A percentile compares a stretch with the other conserved stretches of the same genome.
Evolutionary conservation across 148 eudicot species (phyloP).

Genomic region (Nyssa sinensis): DNA sequence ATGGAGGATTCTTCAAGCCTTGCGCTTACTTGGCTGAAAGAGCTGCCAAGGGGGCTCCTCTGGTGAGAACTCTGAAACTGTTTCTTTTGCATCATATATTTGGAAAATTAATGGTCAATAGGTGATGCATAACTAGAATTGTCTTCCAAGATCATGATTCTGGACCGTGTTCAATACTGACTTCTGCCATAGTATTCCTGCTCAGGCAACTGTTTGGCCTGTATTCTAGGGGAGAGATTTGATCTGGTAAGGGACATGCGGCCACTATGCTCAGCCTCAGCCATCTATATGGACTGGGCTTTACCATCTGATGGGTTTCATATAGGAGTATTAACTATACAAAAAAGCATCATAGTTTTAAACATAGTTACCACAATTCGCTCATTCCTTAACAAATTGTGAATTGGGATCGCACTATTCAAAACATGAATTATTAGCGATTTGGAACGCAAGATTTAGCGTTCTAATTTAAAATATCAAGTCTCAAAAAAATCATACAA

Average conservation of each 20-base stretch:
- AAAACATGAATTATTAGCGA: too few species aligned
- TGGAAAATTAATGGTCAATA: not conserved
- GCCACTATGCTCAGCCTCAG: too few species aligned
- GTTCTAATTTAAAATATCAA: too few species aligned
- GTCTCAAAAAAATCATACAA: too few species aligned
- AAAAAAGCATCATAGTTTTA: not conserved
- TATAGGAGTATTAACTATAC: not conserved
- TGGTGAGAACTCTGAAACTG: conserved; percentile 49
- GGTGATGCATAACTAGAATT: not conserved
- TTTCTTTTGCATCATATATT: not conserved
- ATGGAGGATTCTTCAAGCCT: conserved; percentile 85
- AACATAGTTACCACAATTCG: too few species aligned
- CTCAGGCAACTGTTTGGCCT: too few species aligned
- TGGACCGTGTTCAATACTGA: too few species aligned
- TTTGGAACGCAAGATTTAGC: too few species aligned
- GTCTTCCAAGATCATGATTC: not conserved
- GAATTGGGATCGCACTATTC: too few species aligned
- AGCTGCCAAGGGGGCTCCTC: conserved; percentile 71
- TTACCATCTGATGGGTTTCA: too few species aligned
- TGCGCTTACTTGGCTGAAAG: conserved; percentile 82
- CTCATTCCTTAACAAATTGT: too few species aligned
- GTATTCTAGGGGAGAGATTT: not conserved
- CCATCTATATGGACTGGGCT: too few species aligned
- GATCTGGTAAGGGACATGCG: not conserved
- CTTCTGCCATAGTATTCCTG: not conserved